Base-by-base conservation (phyloP, 805 yeast species). In the Candida methanosorbosa region DNA sequence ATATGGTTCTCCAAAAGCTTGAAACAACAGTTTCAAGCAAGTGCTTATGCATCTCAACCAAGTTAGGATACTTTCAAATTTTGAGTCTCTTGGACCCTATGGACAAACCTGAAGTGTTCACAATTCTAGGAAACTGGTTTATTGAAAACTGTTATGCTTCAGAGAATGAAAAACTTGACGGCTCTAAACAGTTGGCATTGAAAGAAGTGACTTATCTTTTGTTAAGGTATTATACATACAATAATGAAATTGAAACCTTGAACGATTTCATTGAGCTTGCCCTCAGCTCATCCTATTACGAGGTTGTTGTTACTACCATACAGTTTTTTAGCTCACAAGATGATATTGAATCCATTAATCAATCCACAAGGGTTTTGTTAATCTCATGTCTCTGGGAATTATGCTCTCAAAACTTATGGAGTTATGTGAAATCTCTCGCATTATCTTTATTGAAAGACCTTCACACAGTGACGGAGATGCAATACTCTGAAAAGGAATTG, bases 121-220 rank as follows among this genome's bases (percentile, higher is more conserved):
- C 38, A 4, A 26, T 38, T 6, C 39, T 75, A 17, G 62, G 59
- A 2, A 39, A 42, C 5, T 63, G 64, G 48, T 64, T 72, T 27
- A 37, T 62, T 4, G 31, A 41, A 0, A 32, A 44, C 1, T 50
- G 61, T 13, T 46, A 48, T 27, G 9, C 13, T 4, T 31, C 31
- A 4, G 22, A 17, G 5, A 5, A 16, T 4, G 9, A 4, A 4
- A 44, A 48, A 17, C 44, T 67, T 14, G 65, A 72, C 48, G 82
- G 82, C 3, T 57, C 71, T 9, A 66, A 63, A 35, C 77, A 74
- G 39, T 47, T 75, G 15, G 62, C 72, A 14, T 34, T 72, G 18
- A 55, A 64, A 13, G 47, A 48, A 2, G 40, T 64, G 9, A 42
- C 53, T 8, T 31, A 38, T 2, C 32, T 68, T 4, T 42, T 73